A percentile compares a stretch with the other conserved stretches of the same genome.
phyloP scores from a whole-genome alignment of 306 rosid species.

The Cyclanthera cordifolia region DNA sequence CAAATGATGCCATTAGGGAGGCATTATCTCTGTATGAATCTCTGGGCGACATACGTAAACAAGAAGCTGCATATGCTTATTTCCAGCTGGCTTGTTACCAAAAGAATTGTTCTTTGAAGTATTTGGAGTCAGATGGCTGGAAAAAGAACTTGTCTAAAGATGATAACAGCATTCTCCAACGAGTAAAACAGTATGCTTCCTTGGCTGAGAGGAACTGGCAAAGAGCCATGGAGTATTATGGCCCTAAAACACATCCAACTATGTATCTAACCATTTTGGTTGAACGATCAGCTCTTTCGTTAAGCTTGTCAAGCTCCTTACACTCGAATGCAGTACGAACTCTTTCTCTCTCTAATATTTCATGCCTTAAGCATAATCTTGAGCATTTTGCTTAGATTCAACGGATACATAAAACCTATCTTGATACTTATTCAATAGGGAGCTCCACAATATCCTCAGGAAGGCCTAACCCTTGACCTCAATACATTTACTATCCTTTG shows the following conservation, averaged over 20 bases:
- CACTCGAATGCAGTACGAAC: conserved; percentile 58
- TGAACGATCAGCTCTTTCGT: conserved; percentile 67
- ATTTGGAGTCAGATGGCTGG: conserved; percentile 50
- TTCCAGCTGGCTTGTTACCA: conserved; percentile 84
- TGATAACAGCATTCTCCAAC: conserved; percentile 44
- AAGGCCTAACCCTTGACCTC: too few species aligned
- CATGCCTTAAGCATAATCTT: neutral
- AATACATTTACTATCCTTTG: too few species aligned
- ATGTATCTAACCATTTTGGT: conserved; percentile 68
- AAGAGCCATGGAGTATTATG: conserved; percentile 66
- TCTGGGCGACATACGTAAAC: conserved; percentile 74
- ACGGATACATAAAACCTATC: too few species aligned
- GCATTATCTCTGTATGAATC: conserved; percentile 76
- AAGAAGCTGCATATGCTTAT: conserved; percentile 88
- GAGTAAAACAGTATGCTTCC: conserved; percentile 80
- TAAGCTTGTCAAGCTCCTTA: conserved; percentile 43
- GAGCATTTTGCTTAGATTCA: neutral
- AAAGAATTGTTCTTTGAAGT: conserved; percentile 76
- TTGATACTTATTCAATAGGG: too few species aligned
- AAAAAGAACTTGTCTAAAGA: conserved; percentile 36
- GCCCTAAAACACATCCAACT: conserved; percentile 61
- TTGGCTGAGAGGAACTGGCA: conserved; percentile 94
- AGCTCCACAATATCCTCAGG: too few species aligned
- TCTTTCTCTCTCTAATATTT: conserved; percentile 18
- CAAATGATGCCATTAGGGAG: conserved; percentile 85